phyloP scores from a whole-genome alignment of 2,329 filamentous ascomycete species.

The Cladosporium sp. region DNA sequence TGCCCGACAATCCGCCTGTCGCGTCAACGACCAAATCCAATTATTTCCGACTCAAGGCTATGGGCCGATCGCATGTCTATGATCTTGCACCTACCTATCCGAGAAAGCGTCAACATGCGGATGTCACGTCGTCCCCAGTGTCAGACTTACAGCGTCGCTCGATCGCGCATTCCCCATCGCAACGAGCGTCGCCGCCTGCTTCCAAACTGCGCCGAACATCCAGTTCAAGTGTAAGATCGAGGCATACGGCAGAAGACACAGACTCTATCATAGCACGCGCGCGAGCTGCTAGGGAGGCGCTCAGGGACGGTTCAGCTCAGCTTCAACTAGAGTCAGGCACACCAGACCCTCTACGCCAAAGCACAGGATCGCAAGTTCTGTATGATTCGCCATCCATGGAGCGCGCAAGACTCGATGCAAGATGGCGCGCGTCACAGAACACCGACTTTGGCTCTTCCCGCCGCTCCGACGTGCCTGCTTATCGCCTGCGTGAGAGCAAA shows the following conservation, averaged over 20 bases:
- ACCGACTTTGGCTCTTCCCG: constrained; percentile 10
- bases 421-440: constrained; percentile 28
- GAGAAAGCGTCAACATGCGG: constrained; percentile 7
- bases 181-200: background rate
- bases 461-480: constrained; percentile 35
- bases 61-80: constrained; percentile 45
- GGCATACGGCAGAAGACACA: constrained; percentile 30
- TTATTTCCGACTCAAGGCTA: constrained; percentile 53
- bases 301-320: constrained; percentile 23
- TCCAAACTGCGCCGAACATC: constrained; percentile 19
- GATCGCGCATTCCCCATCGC: background rate
- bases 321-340: constrained; percentile 20
- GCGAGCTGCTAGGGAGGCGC: constrained; percentile 32
- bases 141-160: background rate
- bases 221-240: constrained; percentile 20
- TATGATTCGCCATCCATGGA: constrained; percentile 35
- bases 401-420: constrained; percentile 35
- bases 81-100: constrained; percentile 10
- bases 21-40: constrained; percentile 50
- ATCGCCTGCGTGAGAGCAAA: constrained; percentile 37
- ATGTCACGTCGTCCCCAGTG: constrained; percentile 5
- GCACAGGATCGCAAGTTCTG: constrained; percentile 28
- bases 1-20: constrained; percentile 28
- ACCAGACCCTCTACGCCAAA: constrained; percentile 24
- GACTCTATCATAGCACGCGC: constrained; percentile 39